A percentile compares a stretch with the other conserved stretches of the same genome.
Conservation (phyloP, 306 rosid genomes). For the Prunus mume region DNA sequence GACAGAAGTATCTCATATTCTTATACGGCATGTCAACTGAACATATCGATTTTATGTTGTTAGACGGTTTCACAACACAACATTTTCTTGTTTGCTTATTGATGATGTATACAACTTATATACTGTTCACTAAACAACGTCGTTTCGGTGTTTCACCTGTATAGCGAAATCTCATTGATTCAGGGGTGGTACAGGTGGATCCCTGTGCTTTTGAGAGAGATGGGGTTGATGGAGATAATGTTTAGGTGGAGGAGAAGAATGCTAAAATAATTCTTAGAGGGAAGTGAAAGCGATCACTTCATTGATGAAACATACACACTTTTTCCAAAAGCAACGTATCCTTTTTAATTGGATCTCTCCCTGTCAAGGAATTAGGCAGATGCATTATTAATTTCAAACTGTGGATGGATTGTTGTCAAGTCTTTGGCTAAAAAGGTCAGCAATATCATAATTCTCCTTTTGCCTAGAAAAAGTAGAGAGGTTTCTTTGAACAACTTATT, state of each 20-base stretch:
- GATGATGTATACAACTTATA: no score
- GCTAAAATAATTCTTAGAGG: not conserved
- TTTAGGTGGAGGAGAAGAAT: slow-evolving; percentile 1
- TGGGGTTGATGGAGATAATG: slow-evolving; percentile 17
- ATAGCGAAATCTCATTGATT: not conserved
- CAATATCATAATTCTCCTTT: slow-evolving; percentile 24
- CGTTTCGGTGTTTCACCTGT: no score
- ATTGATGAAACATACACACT: not conserved
- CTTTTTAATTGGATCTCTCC: slow-evolving; percentile 18
- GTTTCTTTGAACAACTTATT: not conserved
- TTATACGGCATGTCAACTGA: no score
- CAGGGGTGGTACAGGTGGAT: no score
- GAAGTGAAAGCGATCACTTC: slow-evolving; percentile 22
- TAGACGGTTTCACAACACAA: no score
- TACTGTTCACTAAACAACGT: no score
- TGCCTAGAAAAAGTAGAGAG: not conserved
- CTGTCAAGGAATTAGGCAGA: slow-evolving; percentile 32
- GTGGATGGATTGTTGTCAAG: slow-evolving; percentile 3
- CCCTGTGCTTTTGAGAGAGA: not conserved
- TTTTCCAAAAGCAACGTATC: slow-evolving; percentile 2
- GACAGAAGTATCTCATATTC: no score
- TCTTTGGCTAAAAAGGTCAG: slow-evolving; percentile 27
- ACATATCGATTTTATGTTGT: no score
- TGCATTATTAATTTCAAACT: slow-evolving; percentile 9
- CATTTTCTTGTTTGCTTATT: no score